Conservation (phyloP, 2,329 filamentous ascomycete species). For the Fonsecaea pedrosoi region DNA sequence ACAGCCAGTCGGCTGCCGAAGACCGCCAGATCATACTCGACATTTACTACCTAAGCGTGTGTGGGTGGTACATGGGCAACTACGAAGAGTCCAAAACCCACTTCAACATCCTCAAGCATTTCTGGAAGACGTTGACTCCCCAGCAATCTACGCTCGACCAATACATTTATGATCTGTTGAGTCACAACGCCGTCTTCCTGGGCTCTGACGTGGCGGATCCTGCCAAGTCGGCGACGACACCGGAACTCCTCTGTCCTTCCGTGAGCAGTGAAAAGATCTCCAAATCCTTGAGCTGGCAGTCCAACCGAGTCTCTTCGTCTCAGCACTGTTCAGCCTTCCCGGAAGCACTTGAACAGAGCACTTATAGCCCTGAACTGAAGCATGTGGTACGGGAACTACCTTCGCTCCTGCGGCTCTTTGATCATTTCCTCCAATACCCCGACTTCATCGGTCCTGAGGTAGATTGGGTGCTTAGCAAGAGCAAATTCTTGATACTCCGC, state of each 20-base stretch:
- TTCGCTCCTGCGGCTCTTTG: constrained; percentile 4
- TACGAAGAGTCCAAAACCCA: constrained; percentile 31
- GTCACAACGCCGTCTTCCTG: constrained; percentile 21
- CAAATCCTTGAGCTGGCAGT: not conserved
- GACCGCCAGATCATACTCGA: constrained; percentile 34
- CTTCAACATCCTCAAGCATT: constrained; percentile 30
- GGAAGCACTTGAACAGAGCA: constrained; percentile 6
- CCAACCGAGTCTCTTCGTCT: not conserved
- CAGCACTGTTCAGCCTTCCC: constrained; percentile 19
- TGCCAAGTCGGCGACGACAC: not conserved
- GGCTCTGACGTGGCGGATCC: constrained; percentile 2
- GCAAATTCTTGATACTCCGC: constrained; percentile 12
- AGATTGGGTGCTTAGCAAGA: constrained; percentile 13
- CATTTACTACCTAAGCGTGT: constrained; percentile 32
- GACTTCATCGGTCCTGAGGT: constrained; percentile 6
- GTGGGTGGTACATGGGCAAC: constrained; percentile 32
- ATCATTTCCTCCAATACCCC: not conserved
- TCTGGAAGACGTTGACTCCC: constrained; percentile 23
- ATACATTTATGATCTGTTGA: constrained; percentile 25
- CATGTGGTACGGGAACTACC: constrained; percentile 11
- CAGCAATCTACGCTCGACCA: constrained; percentile 20
- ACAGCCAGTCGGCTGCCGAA: constrained; percentile 9
- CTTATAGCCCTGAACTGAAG: constrained; percentile 22
- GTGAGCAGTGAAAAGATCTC: not conserved
- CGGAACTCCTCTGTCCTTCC: not conserved